Conservation (phyloP, 257 asterid genomes). For the Verbena officinalis region DNA sequence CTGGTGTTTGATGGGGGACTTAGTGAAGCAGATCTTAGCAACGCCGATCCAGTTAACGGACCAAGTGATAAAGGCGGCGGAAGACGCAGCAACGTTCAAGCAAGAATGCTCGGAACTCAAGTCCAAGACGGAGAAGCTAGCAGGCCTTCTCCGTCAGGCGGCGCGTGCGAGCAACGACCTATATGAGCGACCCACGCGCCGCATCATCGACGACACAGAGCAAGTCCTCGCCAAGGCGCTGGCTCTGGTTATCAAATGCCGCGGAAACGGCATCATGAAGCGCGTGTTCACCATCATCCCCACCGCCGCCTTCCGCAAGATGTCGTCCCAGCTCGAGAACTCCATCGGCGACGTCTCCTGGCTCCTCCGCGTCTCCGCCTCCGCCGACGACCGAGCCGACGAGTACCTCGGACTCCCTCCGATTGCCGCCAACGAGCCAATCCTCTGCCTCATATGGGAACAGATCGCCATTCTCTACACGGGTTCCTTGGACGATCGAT, state of each 20-base stretch:
- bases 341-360: slow-evolving; percentile 84
- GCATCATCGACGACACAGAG: slow-evolving; percentile 74
- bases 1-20: slow-evolving; percentile 54
- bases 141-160: slow-evolving; percentile 69
- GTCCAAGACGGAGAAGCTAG: slow-evolving; percentile 69
- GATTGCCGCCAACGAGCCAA: slow-evolving; percentile 79
- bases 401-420: slow-evolving; percentile 78
- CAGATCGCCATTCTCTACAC: slow-evolving; percentile 70
- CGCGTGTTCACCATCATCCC: slow-evolving; percentile 77
- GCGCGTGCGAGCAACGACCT: slow-evolving; percentile 79
- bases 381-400: slow-evolving; percentile 62
- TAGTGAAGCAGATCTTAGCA: slow-evolving; percentile 68
- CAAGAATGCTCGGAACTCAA: slow-evolving; percentile 68
- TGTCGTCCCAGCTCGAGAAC: slow-evolving; percentile 61
- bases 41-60: slow-evolving; percentile 70
- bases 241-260: slow-evolving; percentile 60
- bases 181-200: slow-evolving; percentile 75
- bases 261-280: slow-evolving; percentile 63
- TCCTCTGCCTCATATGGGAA: slow-evolving; percentile 74
- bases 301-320: slow-evolving; percentile 72
- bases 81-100: slow-evolving; percentile 63
- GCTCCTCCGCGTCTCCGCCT: slow-evolving; percentile 80
- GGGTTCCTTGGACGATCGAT: slow-evolving; percentile 55
- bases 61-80: slow-evolving; percentile 63
- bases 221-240: slow-evolving; percentile 61